phyloP scores from a whole-genome alignment of 768 basidiomycete genomes.

The Xerocomellus chrysenteron region DNA sequence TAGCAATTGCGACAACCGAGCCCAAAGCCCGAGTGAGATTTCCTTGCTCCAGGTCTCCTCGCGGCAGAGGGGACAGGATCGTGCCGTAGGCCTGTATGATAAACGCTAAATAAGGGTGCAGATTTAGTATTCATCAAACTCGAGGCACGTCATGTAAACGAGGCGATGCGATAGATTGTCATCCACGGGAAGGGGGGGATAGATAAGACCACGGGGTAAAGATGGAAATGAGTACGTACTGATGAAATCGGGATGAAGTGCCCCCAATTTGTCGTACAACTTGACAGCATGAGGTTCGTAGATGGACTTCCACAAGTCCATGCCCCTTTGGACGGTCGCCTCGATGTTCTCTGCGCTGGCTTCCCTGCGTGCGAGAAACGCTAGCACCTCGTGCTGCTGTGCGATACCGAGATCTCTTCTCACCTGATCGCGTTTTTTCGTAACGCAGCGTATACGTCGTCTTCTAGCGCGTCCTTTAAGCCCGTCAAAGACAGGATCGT shows the following conservation, averaged over 20 bases:
- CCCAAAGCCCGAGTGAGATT: constrained; percentile 84
- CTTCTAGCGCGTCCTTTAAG: constrained; percentile 72
- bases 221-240: constrained; percentile 52
- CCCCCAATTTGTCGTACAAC: constrained; percentile 80
- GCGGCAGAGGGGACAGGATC: constrained; percentile 72
- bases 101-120: constrained; percentile 54
- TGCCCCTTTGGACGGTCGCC: constrained; percentile 66
- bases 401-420: constrained; percentile 23
- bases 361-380: constrained; percentile 44
- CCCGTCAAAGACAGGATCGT: constrained; percentile 81
- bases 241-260: constrained; percentile 93
- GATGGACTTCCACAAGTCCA: constrained; percentile 78
- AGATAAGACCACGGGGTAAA: constrained; percentile 38
- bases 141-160: constrained; percentile 32
- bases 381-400: constrained; percentile 22
- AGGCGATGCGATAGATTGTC: constrained; percentile 31
- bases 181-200: constrained; percentile 17
- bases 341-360: constrained; percentile 64
- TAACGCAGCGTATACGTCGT: constrained; percentile 74
- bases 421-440: constrained; percentile 68
- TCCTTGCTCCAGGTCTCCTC: constrained; percentile 66
- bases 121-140: constrained; percentile 31
- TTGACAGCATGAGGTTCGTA: constrained; percentile 89
- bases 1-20: constrained; percentile 81
- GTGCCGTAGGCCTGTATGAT: constrained; percentile 85